Percentiles rank a stretch among this genome's conserved stretches.
Evolutionary conservation across 176 grass and related monocot genomes (phyloP).

Genomic region (Raddia guianensis): DNA sequence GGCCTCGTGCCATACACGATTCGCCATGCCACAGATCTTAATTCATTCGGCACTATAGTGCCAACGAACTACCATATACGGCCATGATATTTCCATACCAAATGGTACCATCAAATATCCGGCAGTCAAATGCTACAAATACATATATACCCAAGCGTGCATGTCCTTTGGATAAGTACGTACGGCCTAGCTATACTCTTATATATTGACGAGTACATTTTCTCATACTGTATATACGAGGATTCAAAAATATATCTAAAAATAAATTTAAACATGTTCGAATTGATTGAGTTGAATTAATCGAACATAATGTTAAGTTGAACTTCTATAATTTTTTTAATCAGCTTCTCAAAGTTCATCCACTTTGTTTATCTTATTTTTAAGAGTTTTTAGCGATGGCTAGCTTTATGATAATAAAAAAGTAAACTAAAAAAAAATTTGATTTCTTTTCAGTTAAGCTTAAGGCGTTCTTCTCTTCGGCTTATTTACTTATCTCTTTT

Average conservation of each 20-base stretch:
- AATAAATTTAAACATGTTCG: background rate
- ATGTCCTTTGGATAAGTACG: background rate
- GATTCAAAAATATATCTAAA: conserved; percentile 8
- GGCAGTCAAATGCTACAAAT: background rate
- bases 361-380: too few species aligned
- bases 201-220: background rate
- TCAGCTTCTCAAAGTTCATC: too few species aligned
- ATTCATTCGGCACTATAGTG: conserved; percentile 47
- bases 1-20: conserved; percentile 41
- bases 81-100: conserved; percentile 40
- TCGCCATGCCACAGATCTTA: conserved; percentile 37
- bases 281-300: too few species aligned
- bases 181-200: background rate
- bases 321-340: too few species aligned
- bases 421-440: too few species aligned
- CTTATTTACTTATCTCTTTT: too few species aligned
- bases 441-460: too few species aligned
- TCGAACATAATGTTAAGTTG: too few species aligned
- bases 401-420: too few species aligned
- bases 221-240: background rate
- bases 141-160: background rate
- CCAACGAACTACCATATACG: conserved; percentile 25
- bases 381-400: too few species aligned
- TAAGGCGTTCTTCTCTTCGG: too few species aligned
- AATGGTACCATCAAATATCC: background rate